Percentiles rank a stretch among this genome's conserved stretches.
Conservation (phyloP, 225 moss, liverwort and hornwort species). For the Polytrichum formosum region DNA sequence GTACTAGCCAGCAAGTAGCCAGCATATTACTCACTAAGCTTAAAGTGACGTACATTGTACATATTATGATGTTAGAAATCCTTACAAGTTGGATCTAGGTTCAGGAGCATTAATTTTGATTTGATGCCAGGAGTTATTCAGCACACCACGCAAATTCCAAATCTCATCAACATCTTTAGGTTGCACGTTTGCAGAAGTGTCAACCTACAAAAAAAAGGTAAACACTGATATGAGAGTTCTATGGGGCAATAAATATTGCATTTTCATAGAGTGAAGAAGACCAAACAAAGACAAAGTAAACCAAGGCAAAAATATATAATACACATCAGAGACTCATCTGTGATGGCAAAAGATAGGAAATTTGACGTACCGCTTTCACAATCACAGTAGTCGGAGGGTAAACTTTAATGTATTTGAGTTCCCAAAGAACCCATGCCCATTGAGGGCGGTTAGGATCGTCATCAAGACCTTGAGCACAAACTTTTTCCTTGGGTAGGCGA, state of each 20-base stretch:
- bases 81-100: slow-evolving; percentile 5
- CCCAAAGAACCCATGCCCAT: slow-evolving; percentile 81
- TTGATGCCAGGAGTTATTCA: slow-evolving; percentile 46
- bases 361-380: slow-evolving; percentile 65
- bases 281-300: too few relatives aligned
- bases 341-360: not conserved
- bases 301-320: too few relatives aligned
- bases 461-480: slow-evolving; percentile 14
- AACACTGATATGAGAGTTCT: not conserved
- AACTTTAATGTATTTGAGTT: slow-evolving; percentile 46
- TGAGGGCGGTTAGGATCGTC: slow-evolving; percentile 30
- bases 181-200: slow-evolving; percentile 42
- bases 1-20: not conserved
- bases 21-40: not conserved
- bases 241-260: too few relatives aligned
- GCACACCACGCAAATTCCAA: slow-evolving; percentile 44
- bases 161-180: slow-evolving; percentile 32
- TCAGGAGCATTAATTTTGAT: slow-evolving; percentile 22
- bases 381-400: slow-evolving; percentile 47
- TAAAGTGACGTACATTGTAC: not conserved
- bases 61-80: not conserved
- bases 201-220: slow-evolving; percentile 24
- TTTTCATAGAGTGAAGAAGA: too few relatives aligned
- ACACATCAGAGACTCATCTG: not conserved
- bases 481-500: slow-evolving; percentile 25